Evolutionary conservation across 768 basidiomycete genomes (phyloP), one percentile per base, ranked within the genome.

Genomic region (Lyophyllum atratum): DNA sequence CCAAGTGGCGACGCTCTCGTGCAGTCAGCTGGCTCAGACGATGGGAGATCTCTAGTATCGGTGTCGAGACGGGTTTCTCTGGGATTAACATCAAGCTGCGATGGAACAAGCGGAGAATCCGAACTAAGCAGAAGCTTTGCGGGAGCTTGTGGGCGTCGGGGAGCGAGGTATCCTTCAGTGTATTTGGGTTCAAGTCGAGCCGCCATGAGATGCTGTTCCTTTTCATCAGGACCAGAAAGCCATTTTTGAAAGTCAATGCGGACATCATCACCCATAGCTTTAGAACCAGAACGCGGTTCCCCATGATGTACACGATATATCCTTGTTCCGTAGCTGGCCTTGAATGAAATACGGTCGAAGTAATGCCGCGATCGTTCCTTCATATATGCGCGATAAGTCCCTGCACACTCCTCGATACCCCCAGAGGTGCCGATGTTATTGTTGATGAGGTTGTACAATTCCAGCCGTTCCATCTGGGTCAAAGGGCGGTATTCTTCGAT

Each of bases 331-430:
- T 57, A 54, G 45, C 37, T 33, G 3, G 54, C 37, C 51, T 52
- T 57, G 28, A 64, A 61, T 45, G 68, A 56, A 44, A 81, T 67
- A 11, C 74, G 73, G 53, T 84, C 77, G 56, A 76, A 84, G 66
- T 80, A 84, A 28, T 75, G 69, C 55, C 73, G 73, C 22, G 73
- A 70, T 60, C 75, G 79, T 49, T 78, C 73, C 52, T 78, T 71
- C 84, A 84, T 85, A 61, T 78, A 75, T 48, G 72, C 69, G 57
- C 72, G 73, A 65, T 87, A 86, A 9, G 79, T 77, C 21, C 81
- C 83, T 55, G 79, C 74, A 43, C 72, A 75, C 64, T 85, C 82
- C 58, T 80, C 75, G 42, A 83, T 73, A 40, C 79, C 79, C 29
- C 66, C 54, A 19, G 77, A 71, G 55, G 76, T 74, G 14, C 78